These are phyloP conservation scores for Podospora bellae-mahoneyi DNA, from an alignment of 495 filamentous ascomycete species.

Conservation along the genomic window DNA sequence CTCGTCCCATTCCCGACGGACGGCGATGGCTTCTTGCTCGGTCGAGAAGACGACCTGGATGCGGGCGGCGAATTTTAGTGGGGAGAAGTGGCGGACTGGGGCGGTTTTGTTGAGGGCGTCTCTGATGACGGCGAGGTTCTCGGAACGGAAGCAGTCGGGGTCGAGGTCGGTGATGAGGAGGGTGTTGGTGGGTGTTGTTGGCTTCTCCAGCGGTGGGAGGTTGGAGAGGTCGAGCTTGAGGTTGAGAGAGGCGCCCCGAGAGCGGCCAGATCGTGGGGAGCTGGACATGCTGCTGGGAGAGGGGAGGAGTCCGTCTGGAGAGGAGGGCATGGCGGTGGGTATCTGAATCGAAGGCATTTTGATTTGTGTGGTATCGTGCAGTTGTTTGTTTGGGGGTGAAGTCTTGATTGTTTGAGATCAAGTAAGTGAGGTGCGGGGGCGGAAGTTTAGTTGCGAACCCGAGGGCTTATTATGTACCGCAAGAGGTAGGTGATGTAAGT, in stretches of 20 bases:
- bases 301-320: constrained; percentile 23
- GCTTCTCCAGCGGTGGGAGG: constrained; percentile 73
- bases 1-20: constrained; percentile 69
- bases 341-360: background rate
- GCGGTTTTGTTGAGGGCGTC: constrained; percentile 64
- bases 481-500: background rate
- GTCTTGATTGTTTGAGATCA: background rate
- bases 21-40: constrained; percentile 62
- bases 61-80: constrained; percentile 86
- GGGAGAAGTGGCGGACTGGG: constrained; percentile 81
- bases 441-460: background rate
- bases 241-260: constrained; percentile 36
- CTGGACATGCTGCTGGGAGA: constrained; percentile 33
- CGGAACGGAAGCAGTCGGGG: constrained; percentile 70
- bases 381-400: no score
- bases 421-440: background rate
- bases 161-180: constrained; percentile 91
- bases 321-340: background rate
- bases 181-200: constrained; percentile 84
- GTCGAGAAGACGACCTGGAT: constrained; percentile 82
- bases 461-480: background rate
- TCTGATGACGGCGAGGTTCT: constrained; percentile 73
- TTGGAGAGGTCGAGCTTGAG: constrained; percentile 78
- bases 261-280: constrained; percentile 25
- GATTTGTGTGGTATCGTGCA: background rate